phyloP scores from a whole-genome alignment of 306 rosid species.

The Trifolium pratense region DNA sequence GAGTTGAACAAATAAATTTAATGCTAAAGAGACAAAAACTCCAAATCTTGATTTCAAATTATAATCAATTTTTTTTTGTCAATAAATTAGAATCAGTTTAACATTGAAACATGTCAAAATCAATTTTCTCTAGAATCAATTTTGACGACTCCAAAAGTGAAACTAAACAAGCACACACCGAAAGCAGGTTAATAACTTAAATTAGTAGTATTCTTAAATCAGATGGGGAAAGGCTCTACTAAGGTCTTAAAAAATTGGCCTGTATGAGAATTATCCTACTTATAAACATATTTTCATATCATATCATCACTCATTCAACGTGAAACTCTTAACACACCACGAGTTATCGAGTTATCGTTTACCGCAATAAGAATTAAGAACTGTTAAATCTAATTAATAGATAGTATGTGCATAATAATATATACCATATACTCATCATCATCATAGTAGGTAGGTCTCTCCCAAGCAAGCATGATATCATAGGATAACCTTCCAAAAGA shows the following conservation, averaged over 20 bases:
- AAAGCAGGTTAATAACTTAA: background rate
- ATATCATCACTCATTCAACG: too few species aligned
- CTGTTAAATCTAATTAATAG: background rate
- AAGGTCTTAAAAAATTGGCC: too few species aligned
- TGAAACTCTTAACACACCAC: too few species aligned
- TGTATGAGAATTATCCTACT: too few species aligned
- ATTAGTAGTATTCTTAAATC: background rate
- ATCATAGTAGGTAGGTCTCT: slow-evolving; percentile 63
- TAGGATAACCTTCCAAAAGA: slow-evolving; percentile 70
- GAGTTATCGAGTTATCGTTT: too few species aligned
- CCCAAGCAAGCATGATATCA: slow-evolving; percentile 94
- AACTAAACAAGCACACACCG: background rate
- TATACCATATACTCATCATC: slow-evolving; percentile 50
- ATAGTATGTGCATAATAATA: background rate
- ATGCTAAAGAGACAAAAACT: background rate
- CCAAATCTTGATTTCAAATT: too few species aligned
- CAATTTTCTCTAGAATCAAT: background rate
- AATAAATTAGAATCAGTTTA: background rate
- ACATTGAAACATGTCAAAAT: too few species aligned
- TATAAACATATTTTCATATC: too few species aligned
- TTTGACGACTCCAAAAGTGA: background rate
- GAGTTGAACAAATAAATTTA: too few species aligned
- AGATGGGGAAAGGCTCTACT: background rate
- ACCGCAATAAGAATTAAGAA: background rate
- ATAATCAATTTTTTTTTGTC: too few species aligned